Base-by-base conservation (phyloP, 2,329 filamentous ascomycete species). In the Ceratocystis diversiconidia region DNA sequence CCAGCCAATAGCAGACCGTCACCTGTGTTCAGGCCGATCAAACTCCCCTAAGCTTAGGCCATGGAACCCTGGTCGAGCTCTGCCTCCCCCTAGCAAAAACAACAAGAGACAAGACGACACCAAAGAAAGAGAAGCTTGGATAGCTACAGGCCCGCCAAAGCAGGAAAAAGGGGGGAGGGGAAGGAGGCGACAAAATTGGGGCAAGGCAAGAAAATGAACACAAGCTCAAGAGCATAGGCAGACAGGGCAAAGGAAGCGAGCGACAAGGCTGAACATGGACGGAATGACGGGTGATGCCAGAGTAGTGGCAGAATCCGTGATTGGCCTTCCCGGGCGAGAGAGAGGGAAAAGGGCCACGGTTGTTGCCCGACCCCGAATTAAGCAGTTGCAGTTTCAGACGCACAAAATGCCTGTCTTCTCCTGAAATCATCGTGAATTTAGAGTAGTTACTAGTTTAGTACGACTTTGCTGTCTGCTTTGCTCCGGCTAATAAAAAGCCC, bases 31-130 rank as follows among this genome's bases (percentile, higher is more conserved):
- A 59, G 55, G 55, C 28, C 22, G 55, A 59, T 59, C 28, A 36
- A 59, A 59, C 55, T 52, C 48, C 48, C 48, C 48, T 52, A 28
- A 25, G 19, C 48, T 32, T 59, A 30, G 55, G 30, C 25, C 55
- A 59, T 36, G 28, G 55, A 59, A 59, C 55, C 55, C 55, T 59
- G 55, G 55, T 59, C 55, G 17, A 52, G 22, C 55, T 32, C 25
- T 22, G 46, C 46, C 8, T 22, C 22, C 48, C 48, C 48, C 48
- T 25, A 52, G 25, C 19, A 22, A 52, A 52, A 28, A 52, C 48
- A 28, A 52, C 48, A 28, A 52, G 48, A 52, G 48, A 52, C 48
- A 52, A 25, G 48, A 48, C 48, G 25, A 19, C 7, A 25, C 48
- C 48, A 52, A 25, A 52, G 48, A 28, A 25, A 22, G 15, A 52